These are phyloP conservation scores for Inonotus hispidus DNA, from an alignment of 1,284 basidiomycete species.

Conservation along the genomic window DNA sequence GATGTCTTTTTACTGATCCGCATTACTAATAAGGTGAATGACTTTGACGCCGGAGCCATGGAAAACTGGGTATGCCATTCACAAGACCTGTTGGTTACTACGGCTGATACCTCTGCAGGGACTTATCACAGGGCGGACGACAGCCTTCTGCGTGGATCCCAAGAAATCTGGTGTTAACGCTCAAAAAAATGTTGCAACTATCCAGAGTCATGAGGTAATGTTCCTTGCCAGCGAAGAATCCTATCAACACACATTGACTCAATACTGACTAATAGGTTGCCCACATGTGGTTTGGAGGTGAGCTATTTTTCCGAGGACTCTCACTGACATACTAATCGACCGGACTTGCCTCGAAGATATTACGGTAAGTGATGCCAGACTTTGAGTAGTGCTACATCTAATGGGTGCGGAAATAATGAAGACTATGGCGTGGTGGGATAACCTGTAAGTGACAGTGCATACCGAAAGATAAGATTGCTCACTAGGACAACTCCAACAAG, in stretches of 20 bases:
- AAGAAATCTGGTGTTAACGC: slow-evolving; percentile 70
- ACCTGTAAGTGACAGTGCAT: slow-evolving; percentile 36
- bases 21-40: slow-evolving; percentile 48
- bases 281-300: slow-evolving; percentile 67
- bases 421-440: slow-evolving; percentile 94
- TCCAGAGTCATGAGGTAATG: slow-evolving; percentile 78
- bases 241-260: background rate
- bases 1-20: background rate
- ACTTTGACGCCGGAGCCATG: slow-evolving; percentile 94
- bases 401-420: slow-evolving; percentile 39
- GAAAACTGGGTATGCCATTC: slow-evolving; percentile 71
- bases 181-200: slow-evolving; percentile 75
- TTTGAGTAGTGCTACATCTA: background rate
- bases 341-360: background rate
- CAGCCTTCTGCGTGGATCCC: slow-evolving; percentile 78
- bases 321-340: background rate
- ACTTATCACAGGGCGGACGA: slow-evolving; percentile 87
- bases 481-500: background rate
- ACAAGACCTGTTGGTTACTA: background rate
- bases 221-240: background rate
- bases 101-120: slow-evolving; percentile 40
- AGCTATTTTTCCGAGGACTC: background rate
- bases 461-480: background rate
- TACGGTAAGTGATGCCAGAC: slow-evolving; percentile 54
- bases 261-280: slow-evolving; percentile 30